phyloP scores from a whole-genome alignment of 306 rosid genomes.

The Cicer cuneatum region DNA sequence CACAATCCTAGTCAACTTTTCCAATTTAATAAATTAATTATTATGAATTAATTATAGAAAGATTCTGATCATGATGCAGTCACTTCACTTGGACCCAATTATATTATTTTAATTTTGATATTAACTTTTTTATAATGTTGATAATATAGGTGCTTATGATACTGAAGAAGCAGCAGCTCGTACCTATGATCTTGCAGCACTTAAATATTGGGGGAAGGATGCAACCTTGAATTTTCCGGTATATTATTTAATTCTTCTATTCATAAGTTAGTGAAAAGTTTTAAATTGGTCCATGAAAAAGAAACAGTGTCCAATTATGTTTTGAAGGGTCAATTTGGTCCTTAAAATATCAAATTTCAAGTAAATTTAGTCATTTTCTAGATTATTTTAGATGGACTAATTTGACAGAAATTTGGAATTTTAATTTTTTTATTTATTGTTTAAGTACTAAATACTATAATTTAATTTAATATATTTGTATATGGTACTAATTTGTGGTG shows the following conservation, averaged over 20 bases:
- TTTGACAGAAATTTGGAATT: background rate
- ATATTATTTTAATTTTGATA: background rate
- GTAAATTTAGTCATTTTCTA: background rate
- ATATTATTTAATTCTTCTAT: constrained; percentile 8
- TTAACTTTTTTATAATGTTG: background rate
- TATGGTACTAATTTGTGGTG: background rate
- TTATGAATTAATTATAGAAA: constrained; percentile 1
- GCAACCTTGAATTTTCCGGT: constrained; percentile 87
- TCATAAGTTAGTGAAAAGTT: background rate
- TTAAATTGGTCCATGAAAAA: background rate
- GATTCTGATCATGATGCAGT: constrained; percentile 33
- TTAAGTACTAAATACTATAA: too few relatives aligned
- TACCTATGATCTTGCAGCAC: constrained; percentile 95
- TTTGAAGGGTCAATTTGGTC: background rate
- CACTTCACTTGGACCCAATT: constrained; percentile 7
- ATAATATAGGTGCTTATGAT: constrained; percentile 74
- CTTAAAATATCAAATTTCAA: background rate
- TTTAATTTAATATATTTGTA: background rate
- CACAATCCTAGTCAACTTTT: constrained; percentile 36
- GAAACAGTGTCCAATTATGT: background rate
- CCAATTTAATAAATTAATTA: constrained; percentile 24
- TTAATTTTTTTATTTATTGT: background rate
- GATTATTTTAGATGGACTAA: background rate
- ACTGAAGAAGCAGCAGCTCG: constrained; percentile 91
- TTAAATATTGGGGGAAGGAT: constrained; percentile 84